Conservation (phyloP, 75 land plant species). For the Pinus albicaulis region DNA sequence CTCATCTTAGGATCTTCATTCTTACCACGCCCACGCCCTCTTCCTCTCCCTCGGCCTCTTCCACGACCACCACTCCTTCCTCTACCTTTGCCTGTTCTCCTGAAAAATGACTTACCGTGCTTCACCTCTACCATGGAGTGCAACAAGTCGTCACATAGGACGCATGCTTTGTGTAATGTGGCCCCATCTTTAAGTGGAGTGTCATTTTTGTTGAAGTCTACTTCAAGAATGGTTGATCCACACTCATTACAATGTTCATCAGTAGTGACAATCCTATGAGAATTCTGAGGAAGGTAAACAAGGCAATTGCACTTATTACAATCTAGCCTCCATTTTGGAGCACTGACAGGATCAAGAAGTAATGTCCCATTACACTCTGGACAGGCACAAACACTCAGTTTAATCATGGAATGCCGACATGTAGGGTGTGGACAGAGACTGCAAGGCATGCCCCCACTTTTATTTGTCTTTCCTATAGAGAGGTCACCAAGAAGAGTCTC, state of each 20-base stretch:
- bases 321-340: constrained; percentile 93
- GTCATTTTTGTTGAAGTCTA: constrained; percentile 90
- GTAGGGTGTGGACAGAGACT: constrained; percentile 92
- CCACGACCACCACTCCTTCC: constrained; percentile 52
- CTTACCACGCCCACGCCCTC: constrained; percentile 43
- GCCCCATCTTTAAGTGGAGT: constrained; percentile 84
- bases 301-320: constrained; percentile 96
- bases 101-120: constrained; percentile 80
- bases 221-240: constrained; percentile 86
- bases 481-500: constrained; percentile 44
- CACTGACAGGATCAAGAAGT: constrained; percentile 93
- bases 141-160: constrained; percentile 88
- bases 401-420: constrained; percentile 80
- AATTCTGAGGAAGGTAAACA: constrained; percentile 86
- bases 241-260: constrained; percentile 71
- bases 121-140: constrained; percentile 88
- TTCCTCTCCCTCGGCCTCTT: constrained; percentile 40
- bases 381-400: constrained; percentile 98
- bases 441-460: constrained; percentile 94
- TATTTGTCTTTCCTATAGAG: constrained; percentile 31
- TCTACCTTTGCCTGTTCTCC: constrained; percentile 58
- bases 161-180: constrained; percentile 77
- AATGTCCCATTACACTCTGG: constrained; percentile 93
- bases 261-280: constrained; percentile 75
- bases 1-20: constrained; percentile 91